Evolutionary conservation across 164 flowering plant species (phyloP), one percentile per base, ranked within the genome.

Genomic region (Vitis riparia): DNA sequence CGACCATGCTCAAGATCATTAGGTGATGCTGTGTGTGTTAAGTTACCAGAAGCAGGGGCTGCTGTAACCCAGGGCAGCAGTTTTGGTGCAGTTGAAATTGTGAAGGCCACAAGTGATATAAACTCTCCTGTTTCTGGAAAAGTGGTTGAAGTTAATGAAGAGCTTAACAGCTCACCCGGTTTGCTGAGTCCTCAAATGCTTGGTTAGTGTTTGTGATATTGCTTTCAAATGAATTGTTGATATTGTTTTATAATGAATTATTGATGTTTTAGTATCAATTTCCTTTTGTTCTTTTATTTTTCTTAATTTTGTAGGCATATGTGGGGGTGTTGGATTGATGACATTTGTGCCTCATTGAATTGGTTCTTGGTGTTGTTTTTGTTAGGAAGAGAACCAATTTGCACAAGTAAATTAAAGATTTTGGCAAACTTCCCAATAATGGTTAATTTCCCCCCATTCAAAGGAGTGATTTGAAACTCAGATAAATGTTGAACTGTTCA

Each of bases 41-140:
- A 95, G 66, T 75, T 95, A 64, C 98, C 98, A 1, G 98, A 95
- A 70, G 87, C 83, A n/a, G 99, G 99, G 44, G 79, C 80, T 51
- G 9, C 84, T 51, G 89, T 91, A 5, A 76, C 71, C 19, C 91
- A 90, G 65, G 98, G 93, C 16, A 61, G 37, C 59, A 70, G 88
- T 52, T 95, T 91, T 80, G 99, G 99, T 70, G 97, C 99, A 8
- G 99, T 95, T 37, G 98, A 95, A 78, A 95, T 97, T 82, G 99
- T 93, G 51, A 95, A 95, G 79, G 98, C 99, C 15, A 90, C 99
- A 2, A 95, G 99, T 72, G 99, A 93, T 64, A 66, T 95, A 9
- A 79, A 90, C 78, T 91, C 97, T 70, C 98, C 99, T 59, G 80
- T 95, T 60, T 91, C 99, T 29, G 99, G 99, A 50, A 86, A 88